Base-by-base conservation (phyloP, 768 basidiomycete species). In the Ramaria sp. region DNA sequence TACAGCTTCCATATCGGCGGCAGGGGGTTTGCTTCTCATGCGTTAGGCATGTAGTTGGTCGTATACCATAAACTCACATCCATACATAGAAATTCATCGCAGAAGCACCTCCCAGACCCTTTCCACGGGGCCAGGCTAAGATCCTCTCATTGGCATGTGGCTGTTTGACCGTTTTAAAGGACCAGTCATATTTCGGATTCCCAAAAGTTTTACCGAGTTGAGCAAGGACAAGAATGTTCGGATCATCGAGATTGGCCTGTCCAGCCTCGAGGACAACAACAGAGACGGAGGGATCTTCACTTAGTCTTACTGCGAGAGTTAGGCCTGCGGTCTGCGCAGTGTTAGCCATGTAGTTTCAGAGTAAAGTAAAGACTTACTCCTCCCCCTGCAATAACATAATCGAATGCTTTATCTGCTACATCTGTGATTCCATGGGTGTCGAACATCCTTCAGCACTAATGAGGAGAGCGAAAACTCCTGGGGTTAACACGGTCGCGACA, bases 261-360 rank as follows among this genome's bases (percentile, higher is more conserved):
- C 71, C 73, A 15, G 72, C 71, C 56, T 73, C 72, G 52, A 73
- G 59, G 1, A 76, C 71, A 25, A 69, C 62, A 15, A 78, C 72
- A 1, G 67, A 66, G 43, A 67, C 63, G 20, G 61, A 57, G 2
- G 65, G 57, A 58, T 75, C 70, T 52, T 72, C 71, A 3, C 70
- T 63, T 32, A 78, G 66, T 16, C 77, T 67, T 7, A 65, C 65
- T 16, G 74, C 76, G 10, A 76, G 62, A 0, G 69, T 67, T 28
- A 75, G 61, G 22, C 75, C 76, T 5, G 71, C 70, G 6, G 67
- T 65, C 65, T 65, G 45, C n/a, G n/a, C n/a, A n/a, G n/a, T n/a
- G n/a, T n/a, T n/a, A n/a, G n/a, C n/a, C n/a, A n/a, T n/a, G n/a
- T n/a, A n/a, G n/a, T n/a, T n/a, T n/a, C n/a, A n/a, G n/a, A n/a